phyloP scores from a whole-genome alignment of 176 grass and related monocot species.

The Elymus sibiricus region DNA sequence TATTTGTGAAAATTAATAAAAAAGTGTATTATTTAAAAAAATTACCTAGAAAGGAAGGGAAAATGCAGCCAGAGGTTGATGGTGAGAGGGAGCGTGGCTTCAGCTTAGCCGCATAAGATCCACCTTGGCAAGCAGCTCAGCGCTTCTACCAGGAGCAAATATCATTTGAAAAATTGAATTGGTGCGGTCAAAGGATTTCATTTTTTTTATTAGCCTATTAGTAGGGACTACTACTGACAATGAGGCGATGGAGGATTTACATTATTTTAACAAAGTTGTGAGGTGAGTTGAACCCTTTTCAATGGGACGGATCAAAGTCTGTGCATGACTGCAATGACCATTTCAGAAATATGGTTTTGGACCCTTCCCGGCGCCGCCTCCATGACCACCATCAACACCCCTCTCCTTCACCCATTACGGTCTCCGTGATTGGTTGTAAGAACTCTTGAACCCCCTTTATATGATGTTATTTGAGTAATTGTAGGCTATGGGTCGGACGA shows the following conservation, averaged over 20 bases:
- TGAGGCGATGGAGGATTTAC: background rate
- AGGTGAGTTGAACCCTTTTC: background rate
- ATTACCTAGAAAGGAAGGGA: too few species aligned
- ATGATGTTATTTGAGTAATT: too few species aligned
- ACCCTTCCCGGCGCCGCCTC: conserved; percentile 11
- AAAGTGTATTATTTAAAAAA: too few species aligned
- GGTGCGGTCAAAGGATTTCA: background rate
- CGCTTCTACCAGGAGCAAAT: background rate
- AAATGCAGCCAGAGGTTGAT: too few species aligned
- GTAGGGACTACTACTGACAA: background rate
- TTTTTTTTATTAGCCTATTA: background rate
- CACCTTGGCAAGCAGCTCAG: too few species aligned
- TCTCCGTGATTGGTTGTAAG: too few species aligned
- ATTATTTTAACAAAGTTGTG: background rate
- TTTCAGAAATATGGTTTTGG: conserved; percentile 36
- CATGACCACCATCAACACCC: too few species aligned
- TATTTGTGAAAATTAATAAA: too few species aligned
- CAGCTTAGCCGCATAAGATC: background rate
- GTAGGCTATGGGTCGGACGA: too few species aligned
- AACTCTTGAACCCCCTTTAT: too few species aligned
- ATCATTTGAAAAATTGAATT: background rate
- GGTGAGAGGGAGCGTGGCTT: too few species aligned
- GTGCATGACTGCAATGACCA: conserved; percentile 1
- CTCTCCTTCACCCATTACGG: too few species aligned
- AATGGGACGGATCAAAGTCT: conserved; percentile 1